phyloP scores from a whole-genome alignment of 1,139 yeast genomes.

The Candida albicans region DNA sequence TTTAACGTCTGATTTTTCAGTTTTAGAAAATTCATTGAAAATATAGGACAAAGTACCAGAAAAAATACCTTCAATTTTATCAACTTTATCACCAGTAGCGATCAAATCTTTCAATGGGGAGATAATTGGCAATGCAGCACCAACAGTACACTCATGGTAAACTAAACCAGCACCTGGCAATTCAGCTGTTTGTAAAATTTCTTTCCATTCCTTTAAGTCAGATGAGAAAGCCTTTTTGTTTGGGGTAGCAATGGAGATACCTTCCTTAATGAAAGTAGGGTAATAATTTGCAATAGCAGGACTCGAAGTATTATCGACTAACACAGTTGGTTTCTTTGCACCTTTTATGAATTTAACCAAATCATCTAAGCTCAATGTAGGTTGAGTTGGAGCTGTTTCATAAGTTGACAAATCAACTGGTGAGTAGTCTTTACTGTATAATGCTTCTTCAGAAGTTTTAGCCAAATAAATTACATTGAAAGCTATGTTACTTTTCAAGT shows the following conservation, averaged over 20 bases:
- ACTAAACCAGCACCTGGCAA: conserved; percentile 70
- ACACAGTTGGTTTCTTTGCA: conserved; percentile 72
- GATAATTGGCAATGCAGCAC: conserved; percentile 95
- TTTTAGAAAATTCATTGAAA: conserved; percentile 86
- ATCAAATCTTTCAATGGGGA: conserved; percentile 85
- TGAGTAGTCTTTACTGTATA: conserved; percentile 64
- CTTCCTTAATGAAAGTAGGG: conserved; percentile 68
- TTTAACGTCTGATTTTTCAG: conserved; percentile 56
- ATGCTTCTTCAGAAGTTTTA: conserved; percentile 63
- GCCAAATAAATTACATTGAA: conserved; percentile 83
- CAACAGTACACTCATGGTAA: conserved; percentile 98
- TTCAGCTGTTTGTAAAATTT: conserved; percentile 58
- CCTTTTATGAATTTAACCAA: conserved; percentile 62
- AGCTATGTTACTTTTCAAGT: conserved; percentile 56
- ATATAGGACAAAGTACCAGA: conserved; percentile 97
- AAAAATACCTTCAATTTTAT: conserved; percentile 91
- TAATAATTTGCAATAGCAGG: conserved; percentile 73
- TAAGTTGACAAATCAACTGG: conserved; percentile 68
- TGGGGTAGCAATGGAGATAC: conserved; percentile 95
- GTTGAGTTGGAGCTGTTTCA: conserved; percentile 50
- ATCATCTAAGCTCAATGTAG: conserved; percentile 56
- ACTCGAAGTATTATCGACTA: conserved; percentile 93
- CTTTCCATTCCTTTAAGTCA: conserved; percentile 70
- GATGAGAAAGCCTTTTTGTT: conserved; percentile 97
- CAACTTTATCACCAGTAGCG: conserved; percentile 88